Evolutionary conservation across 2,329 filamentous ascomycete species (phyloP), one percentile per base, ranked within the genome.

Genomic region (Curvularia lunata): DNA sequence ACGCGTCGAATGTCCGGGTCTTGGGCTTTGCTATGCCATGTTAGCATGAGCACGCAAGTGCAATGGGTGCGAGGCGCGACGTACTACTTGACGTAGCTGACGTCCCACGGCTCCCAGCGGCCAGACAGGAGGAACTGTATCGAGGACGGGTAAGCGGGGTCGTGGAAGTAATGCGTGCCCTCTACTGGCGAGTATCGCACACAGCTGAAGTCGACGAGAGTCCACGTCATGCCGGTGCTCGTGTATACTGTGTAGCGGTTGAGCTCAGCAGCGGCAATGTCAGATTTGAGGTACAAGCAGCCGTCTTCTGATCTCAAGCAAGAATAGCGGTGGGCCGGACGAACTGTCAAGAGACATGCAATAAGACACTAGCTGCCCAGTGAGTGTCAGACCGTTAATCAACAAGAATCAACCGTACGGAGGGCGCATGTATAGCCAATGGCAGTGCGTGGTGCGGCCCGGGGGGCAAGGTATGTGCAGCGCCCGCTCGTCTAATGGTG

Each of bases 71-170:
- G 21, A 32, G n/a, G 52, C 18, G 37, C 37, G 43, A 67, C 67
- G 37, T 61, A 72, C 69, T 68, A 60, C 43, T 61, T 64, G 12
- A 74, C 71, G 56, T 63, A 73, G 52, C 69, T 64, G 7, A 74
- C 66, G 45, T 75, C 69, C 70, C 69, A 72, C 16, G 70, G 58
- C 60, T 73, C 69, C 72, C 72, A 75, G 9, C 55, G 48, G 9
- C 69, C 70, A 32, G 70, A 68, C 40, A 72, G 51, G 23, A 72
- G 54, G 23, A 75, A 75, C 56, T 73, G 71, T 43, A 75, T 68
- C 5, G 67, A 55, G n/a, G 67, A 58, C 19, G 72, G 70, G 47
- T 66, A 62, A 1, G 52, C 46, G 28, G 66, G 64, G 50, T 75
- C 72, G 63, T 67, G 68, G 48, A 75, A 75, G 52, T 68, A 75